Base-by-base conservation (phyloP, 495 filamentous ascomycete genomes). In the Aspergillus sclerotioniger region DNA sequence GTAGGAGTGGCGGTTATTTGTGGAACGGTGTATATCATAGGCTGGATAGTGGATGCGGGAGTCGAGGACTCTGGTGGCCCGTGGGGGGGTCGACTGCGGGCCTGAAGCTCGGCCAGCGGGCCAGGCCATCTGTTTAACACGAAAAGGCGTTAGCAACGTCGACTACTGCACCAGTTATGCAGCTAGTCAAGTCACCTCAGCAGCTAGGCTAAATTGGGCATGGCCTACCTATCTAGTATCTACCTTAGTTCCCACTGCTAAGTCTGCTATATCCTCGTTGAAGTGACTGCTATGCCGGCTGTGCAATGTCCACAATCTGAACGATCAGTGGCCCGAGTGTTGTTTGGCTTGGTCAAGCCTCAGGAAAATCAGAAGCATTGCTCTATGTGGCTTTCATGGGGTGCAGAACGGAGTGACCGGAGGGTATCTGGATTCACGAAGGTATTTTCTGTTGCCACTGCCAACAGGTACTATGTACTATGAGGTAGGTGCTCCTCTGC, bases 131-230 rank as follows among this genome's bases (percentile, higher is more conserved):
- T n/a, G 31, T 32, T 57, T 55, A 32, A 51, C 32, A 57, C n/a
- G 10, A 29, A 47, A 15, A 57, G 45, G 15, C 12, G 32, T 37
- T 58, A 58, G 53, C 56, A 39, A 53, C 53, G 49, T 47, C 53
- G 39, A 49, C 58, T 58, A 64, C 46, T 64, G 62, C 62, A 54
- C 20, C 58, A 37, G 52, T 49, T 53, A 50, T 65, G 56, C 62
- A 59, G 13, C 56, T 61, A 65, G 59, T 39, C 20, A 39, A 44
- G 41, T 53, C 20, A 61, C 56, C 56, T 59, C 51, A 52, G 46
- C 43, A 9, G 16, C 50, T 54, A 28, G 20, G 31, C 46, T 49
- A 49, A 4, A 28, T 4, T 25, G 28, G 21, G 46, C 9, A 29
- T 25, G 17, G 31, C 46, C 21, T 25, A 56, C 45, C 35, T 31